Percentiles rank a stretch among this genome's conserved stretches.
Evolutionary conservation across 805 yeast genomes (phyloP).

Genomic region (Lipomyces japonicus): DNA sequence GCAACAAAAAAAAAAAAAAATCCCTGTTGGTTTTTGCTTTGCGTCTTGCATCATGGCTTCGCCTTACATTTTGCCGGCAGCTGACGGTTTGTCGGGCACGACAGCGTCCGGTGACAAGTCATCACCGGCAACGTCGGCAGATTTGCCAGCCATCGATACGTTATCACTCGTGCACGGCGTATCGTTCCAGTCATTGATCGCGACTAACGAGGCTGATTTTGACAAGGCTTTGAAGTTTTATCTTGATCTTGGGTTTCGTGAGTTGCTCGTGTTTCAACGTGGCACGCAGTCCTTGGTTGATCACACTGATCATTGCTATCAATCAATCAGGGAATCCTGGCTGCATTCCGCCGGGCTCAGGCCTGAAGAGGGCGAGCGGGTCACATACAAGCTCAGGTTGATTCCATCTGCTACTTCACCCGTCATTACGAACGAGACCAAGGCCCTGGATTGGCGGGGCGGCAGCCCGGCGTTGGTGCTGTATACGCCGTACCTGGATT

Average conservation of each 20-base stretch:
- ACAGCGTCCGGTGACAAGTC: not conserved
- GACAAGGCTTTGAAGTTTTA: constrained; percentile 56
- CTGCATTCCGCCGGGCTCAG: constrained; percentile 36
- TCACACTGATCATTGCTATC: constrained; percentile 28
- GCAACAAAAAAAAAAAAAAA: no score
- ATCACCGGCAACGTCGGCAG: not conserved
- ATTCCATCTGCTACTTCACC: constrained; percentile 29
- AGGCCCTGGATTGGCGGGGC: constrained; percentile 49
- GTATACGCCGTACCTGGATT: constrained; percentile 42
- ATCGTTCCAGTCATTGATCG: constrained; percentile 51
- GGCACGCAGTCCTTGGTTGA: constrained; percentile 14
- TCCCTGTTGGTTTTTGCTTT: not conserved
- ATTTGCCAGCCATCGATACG: not conserved
- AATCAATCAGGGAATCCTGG: constrained; percentile 34
- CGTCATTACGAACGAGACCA: constrained; percentile 25
- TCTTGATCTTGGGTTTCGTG: constrained; percentile 43
- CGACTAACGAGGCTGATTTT: constrained; percentile 47
- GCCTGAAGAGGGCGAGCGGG: constrained; percentile 35
- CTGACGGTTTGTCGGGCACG: not conserved
- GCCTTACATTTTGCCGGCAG: constrained; percentile 21
- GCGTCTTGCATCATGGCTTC: constrained; percentile 9
- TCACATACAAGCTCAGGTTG: constrained; percentile 28
- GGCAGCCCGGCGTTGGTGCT: constrained; percentile 46
- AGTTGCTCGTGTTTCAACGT: constrained; percentile 39
- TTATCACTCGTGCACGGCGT: constrained; percentile 51